A percentile compares a stretch with the other conserved stretches of the same genome.
phyloP scores from a whole-genome alignment of 2,329 filamentous ascomycete genomes.

The Clathrospora elynae region DNA sequence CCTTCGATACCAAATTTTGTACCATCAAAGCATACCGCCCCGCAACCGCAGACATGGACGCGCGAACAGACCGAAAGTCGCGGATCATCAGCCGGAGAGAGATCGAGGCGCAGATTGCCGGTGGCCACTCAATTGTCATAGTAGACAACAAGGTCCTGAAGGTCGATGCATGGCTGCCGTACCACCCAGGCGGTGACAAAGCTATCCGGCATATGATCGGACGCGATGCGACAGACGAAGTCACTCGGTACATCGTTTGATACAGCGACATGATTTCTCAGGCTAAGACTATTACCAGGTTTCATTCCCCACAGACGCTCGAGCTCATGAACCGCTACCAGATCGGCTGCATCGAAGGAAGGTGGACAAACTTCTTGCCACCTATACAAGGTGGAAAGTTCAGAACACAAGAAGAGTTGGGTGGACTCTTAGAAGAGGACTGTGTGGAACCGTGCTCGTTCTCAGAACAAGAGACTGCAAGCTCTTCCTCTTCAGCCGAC shows the following conservation, averaged over 20 bases:
- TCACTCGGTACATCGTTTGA: constrained; percentile 72
- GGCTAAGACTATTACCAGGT: constrained; percentile 54
- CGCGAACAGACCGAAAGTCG: constrained; percentile 50
- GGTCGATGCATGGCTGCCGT: constrained; percentile 84
- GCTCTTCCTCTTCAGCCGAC: constrained; percentile 57
- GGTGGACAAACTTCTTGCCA: constrained; percentile 86
- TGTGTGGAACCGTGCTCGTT: constrained; percentile 21
- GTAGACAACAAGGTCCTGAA: constrained; percentile 81
- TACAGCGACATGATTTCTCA: neutral
- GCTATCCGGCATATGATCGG: constrained; percentile 93
- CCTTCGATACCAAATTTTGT: constrained; percentile 1
- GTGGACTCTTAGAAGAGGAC: constrained; percentile 44
- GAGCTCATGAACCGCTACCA: constrained; percentile 79
- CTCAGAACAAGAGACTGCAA: constrained; percentile 34
- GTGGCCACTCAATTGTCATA: constrained; percentile 79
- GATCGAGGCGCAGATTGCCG: constrained; percentile 82
- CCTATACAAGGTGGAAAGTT: constrained; percentile 90
- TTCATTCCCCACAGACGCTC: constrained; percentile 81
- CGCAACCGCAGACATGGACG: constrained; percentile 34
- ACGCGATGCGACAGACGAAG: constrained; percentile 91
- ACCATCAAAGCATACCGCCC: constrained; percentile 3
- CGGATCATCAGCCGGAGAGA: constrained; percentile 64
- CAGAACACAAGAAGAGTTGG: constrained; percentile 56
- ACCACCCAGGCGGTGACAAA: constrained; percentile 90
- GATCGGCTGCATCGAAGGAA: constrained; percentile 79